phyloP scores from a whole-genome alignment of 192 early-diverging fungal species.

The Backusella parvicylindrica region DNA sequence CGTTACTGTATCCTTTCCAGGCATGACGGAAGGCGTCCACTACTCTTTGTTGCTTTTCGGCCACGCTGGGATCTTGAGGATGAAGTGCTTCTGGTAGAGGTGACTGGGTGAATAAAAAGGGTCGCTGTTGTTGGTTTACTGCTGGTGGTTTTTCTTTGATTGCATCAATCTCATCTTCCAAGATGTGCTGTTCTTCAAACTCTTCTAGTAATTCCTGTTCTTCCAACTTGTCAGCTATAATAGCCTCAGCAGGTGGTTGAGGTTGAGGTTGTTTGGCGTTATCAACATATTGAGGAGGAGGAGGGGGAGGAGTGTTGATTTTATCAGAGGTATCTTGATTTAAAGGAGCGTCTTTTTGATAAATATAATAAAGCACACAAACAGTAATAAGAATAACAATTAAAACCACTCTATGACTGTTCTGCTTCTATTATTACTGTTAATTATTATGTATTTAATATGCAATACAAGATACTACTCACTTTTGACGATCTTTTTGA shows the following conservation, averaged over 20 bases:
- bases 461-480: background rate
- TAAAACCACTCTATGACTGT: background rate
- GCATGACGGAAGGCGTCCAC: conserved; percentile 67
- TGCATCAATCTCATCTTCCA: background rate
- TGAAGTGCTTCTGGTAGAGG: conserved; percentile 13
- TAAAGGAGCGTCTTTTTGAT: conserved; percentile 1
- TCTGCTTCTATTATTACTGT: background rate
- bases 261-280: background rate
- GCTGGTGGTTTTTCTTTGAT: background rate
- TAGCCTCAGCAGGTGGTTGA: background rate
- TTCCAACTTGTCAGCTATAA: background rate
- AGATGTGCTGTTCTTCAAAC: background rate
- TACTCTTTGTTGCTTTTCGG: conserved; percentile 54
- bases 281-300: background rate
- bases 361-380: background rate
- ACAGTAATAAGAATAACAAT: background rate
- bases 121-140: background rate
- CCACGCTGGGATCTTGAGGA: conserved; percentile 31
- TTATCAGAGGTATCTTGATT: background rate
- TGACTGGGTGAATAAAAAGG: conserved; percentile 15
- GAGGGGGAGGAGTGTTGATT: background rate
- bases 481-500: background rate
- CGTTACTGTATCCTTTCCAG: conserved; percentile 76
- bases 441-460: background rate
- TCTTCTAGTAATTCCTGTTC: background rate